Percentiles rank a stretch among this genome's conserved stretches.
Evolutionary conservation across 352 stramenopile genomes (phyloP).

Genomic region (Phytophthora multivora): DNA sequence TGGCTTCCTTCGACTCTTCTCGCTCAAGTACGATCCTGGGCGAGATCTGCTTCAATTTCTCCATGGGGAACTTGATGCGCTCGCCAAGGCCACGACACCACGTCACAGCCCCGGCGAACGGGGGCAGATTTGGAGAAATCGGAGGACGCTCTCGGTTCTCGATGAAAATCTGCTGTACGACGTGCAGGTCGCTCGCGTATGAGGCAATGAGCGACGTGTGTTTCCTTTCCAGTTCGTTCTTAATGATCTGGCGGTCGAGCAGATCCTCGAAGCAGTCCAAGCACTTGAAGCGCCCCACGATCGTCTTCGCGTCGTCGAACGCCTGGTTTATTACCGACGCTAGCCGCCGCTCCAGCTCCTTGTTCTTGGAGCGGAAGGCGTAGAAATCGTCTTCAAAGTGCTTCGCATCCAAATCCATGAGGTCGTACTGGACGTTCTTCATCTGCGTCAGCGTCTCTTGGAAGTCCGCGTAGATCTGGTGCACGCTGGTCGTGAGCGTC

Average conservation of each 20-base stretch:
- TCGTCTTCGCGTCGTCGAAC: constrained; percentile 92
- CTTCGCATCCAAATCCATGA: constrained; percentile 91
- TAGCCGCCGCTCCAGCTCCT: constrained; percentile 88
- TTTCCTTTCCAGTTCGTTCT: constrained; percentile 90
- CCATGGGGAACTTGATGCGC: constrained; percentile 90
- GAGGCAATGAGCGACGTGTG: constrained; percentile 79
- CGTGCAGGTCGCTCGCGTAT: constrained; percentile 81
- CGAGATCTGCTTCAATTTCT: constrained; percentile 83
- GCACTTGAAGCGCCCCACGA: constrained; percentile 88
- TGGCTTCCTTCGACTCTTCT: constrained; percentile 89
- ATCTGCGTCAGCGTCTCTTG: constrained; percentile 76
- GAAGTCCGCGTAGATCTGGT: constrained; percentile 90
- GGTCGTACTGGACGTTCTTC: constrained; percentile 84
- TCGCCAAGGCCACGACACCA: constrained; percentile 90
- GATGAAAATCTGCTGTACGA: constrained; percentile 91
- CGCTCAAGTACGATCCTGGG: constrained; percentile 83
- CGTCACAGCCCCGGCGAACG: constrained; percentile 89
- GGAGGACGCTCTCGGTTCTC: constrained; percentile 86
- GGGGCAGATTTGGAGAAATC: constrained; percentile 89
- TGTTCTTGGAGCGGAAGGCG: constrained; percentile 87
- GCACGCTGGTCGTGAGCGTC: constrained; percentile 88
- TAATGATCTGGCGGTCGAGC: constrained; percentile 82
- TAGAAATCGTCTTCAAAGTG: constrained; percentile 93
- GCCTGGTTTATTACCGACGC: constrained; percentile 91
- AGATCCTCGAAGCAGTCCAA: constrained; percentile 92